Conservation (phyloP, 129 eudicot genomes). For the Pseudognaphalium luteoalbum region DNA sequence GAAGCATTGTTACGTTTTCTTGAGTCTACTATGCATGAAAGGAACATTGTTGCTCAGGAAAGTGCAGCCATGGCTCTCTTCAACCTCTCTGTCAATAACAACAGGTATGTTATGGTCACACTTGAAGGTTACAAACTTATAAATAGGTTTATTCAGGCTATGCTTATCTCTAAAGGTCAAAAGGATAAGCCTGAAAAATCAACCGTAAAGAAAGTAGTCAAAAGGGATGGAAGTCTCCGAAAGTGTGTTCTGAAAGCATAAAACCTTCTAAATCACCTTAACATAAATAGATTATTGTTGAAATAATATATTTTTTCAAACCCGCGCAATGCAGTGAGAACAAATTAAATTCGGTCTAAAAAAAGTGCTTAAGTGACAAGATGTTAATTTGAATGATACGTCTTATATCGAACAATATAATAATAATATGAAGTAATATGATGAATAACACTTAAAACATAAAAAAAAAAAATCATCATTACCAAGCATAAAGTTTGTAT, state of each 20-base stretch:
- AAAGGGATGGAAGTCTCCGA: neutral
- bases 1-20: constrained; percentile 69
- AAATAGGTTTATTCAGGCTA: neutral
- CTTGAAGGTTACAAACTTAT: neutral
- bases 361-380: too few relatives aligned
- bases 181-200: neutral
- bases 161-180: constrained; percentile 4
- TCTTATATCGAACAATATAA: too few relatives aligned
- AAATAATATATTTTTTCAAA: neutral
- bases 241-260: neutral
- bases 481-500: too few relatives aligned
- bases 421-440: too few relatives aligned
- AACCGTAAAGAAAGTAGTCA: neutral
- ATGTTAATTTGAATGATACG: too few relatives aligned
- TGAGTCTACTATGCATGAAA: constrained; percentile 52
- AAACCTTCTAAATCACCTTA: neutral
- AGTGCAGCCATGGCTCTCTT: constrained; percentile 91
- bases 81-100: constrained; percentile 85
- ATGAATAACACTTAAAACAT: too few relatives aligned
- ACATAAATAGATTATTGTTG: neutral
- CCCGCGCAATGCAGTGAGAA: too few relatives aligned
- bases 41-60: constrained; percentile 63
- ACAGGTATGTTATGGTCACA: constrained; percentile 51
- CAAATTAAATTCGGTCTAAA: too few relatives aligned
- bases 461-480: too few relatives aligned